Conservation (phyloP, 345 rosid species). For the Acer campestre region DNA sequence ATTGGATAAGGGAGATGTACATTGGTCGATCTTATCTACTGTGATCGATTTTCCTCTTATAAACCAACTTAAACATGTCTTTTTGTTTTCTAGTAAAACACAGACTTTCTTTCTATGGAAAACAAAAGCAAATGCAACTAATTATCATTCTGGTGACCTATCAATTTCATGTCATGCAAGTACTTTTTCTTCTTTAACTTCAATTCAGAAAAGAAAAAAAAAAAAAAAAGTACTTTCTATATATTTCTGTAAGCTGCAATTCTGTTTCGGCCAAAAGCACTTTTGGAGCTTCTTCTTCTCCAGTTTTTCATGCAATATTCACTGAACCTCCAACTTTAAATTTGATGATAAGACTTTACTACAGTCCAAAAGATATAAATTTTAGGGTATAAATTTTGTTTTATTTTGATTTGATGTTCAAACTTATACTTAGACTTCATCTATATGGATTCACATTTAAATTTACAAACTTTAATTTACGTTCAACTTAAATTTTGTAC, state of each 20-base stretch:
- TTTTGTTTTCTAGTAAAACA: background rate
- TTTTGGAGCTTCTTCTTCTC: background rate
- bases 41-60: background rate
- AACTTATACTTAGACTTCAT: too few species aligned
- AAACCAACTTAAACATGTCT: background rate
- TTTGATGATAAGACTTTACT: background rate
- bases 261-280: too few species aligned
- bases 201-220: too few species aligned
- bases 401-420: too few species aligned
- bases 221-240: background rate
- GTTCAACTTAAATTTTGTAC: too few species aligned
- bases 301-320: slow-evolving; percentile 19
- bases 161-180: background rate
- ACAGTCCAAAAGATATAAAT: too few species aligned
- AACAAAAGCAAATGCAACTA: background rate
- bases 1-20: background rate
- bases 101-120: background rate
- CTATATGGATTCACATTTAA: too few species aligned
- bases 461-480: too few species aligned
- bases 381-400: too few species aligned
- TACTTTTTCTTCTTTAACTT: background rate
- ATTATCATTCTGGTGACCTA: too few species aligned
- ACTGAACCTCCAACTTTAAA: background rate
- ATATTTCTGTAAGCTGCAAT: slow-evolving; percentile 6
- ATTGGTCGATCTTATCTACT: slow-evolving; percentile 1